Conservation (phyloP, 768 basidiomycete genomes). For the Podaxis sp. region DNA sequence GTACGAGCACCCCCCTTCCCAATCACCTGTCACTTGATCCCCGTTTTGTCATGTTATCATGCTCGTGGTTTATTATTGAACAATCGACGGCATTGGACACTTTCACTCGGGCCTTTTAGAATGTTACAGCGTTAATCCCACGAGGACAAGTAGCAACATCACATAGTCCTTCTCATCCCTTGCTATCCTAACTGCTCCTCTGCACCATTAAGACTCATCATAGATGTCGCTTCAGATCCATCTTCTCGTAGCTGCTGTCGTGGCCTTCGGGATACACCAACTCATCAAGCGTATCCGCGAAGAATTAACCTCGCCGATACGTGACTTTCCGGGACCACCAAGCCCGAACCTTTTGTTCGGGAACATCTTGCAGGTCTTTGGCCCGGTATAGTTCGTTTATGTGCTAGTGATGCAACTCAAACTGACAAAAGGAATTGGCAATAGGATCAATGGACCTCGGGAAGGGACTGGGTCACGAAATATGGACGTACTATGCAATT, state of each 20-base stretch:
- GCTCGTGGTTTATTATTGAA: not conserved
- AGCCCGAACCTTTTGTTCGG: constrained; percentile 19
- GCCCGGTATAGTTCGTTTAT: not conserved
- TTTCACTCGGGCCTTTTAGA: too few relatives aligned
- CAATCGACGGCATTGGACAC: not conserved
- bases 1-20: not conserved
- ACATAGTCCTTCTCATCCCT: not conserved
- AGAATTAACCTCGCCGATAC: constrained; percentile 36
- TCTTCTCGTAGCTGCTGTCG: constrained; percentile 1
- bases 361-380: constrained; percentile 16
- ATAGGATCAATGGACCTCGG: constrained; percentile 26
- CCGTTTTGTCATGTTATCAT: not conserved
- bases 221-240: not conserved
- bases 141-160: not conserved
- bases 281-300: constrained; percentile 24
- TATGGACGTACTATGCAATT: constrained; percentile 49
- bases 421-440: constrained; percentile 21
- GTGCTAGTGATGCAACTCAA: not conserved
- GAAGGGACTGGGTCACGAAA: constrained; percentile 43
- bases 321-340: constrained; percentile 45
- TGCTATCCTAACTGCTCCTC: not conserved
- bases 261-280: constrained; percentile 23
- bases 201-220: not conserved
- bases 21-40: not conserved
- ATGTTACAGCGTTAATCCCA: not conserved